A percentile compares a stretch with the other conserved stretches of the same genome.
Evolutionary conservation across 2,329 filamentous ascomycete genomes (phyloP).

Genomic region (Cercospora sojina): DNA sequence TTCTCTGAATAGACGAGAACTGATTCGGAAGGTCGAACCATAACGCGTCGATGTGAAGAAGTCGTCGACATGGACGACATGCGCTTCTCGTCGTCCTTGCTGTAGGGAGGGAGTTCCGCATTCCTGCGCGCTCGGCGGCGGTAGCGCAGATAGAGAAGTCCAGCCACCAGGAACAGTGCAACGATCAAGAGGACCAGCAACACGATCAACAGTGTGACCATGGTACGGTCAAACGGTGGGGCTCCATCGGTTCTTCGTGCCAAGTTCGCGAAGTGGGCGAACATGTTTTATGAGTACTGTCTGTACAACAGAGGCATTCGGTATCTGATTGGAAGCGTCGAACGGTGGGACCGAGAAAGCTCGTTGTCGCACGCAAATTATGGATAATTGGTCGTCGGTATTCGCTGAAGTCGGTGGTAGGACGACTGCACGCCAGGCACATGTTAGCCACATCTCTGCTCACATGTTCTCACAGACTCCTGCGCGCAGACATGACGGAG

Average conservation of each 20-base stretch:
- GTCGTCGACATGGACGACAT: slow-evolving; percentile 45
- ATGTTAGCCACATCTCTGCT: neutral
- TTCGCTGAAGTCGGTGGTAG: neutral
- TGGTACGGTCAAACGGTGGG: slow-evolving; percentile 56
- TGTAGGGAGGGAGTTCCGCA: slow-evolving; percentile 66
- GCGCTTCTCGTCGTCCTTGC: slow-evolving; percentile 53
- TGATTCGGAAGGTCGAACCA: slow-evolving; percentile 58
- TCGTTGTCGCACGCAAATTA: neutral
- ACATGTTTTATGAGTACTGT: slow-evolving; percentile 17
- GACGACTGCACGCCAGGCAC: neutral
- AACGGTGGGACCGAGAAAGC: neutral
- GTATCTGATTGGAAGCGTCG: neutral
- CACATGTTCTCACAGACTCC: slow-evolving; percentile 2
- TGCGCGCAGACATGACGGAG: neutral
- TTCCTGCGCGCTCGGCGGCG: slow-evolving; percentile 53
- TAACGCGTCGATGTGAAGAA: slow-evolving; percentile 57
- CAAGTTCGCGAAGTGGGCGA: slow-evolving; percentile 47
- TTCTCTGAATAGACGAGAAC: slow-evolving; percentile 79
- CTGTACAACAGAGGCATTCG: slow-evolving; percentile 12
- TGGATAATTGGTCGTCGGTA: neutral
- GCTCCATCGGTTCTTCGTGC: slow-evolving; percentile 48
- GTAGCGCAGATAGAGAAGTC: slow-evolving; percentile 71
- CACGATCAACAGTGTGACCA: slow-evolving; percentile 75
- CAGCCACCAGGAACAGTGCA: slow-evolving; percentile 64
- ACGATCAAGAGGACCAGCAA: slow-evolving; percentile 77